Base-by-base conservation (phyloP, 148 eudicot species). In the Agrostemma githago region DNA sequence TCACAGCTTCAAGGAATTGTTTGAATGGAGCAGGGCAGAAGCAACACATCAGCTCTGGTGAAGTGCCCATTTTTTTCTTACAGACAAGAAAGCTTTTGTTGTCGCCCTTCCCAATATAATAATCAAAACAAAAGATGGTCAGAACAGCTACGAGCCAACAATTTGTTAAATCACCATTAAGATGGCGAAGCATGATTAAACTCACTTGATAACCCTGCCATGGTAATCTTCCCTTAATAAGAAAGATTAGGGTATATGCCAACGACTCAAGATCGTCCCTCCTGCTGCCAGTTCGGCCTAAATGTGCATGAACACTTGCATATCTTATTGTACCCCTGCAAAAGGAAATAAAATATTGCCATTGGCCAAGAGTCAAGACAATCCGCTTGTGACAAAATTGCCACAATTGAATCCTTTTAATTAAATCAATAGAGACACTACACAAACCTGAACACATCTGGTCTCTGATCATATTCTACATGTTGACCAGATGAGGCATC, bases 221-320 rank as follows among this genome's bases (percentile, higher is more conserved):
- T 17, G 92, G 96, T 77, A 90, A 60, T 76, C 92, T 84, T 79
- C 96, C 92, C 62, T 85, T 86, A 14, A 90, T 81, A 34, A 90
- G 90, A 81, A 90, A 90, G 57, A 88, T 88, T 80, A 90, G 79
- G 37, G 96, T 90, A 81, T 90, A 90, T 6, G 96, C 96, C 76
- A 90, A 72, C 48, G 96, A 90, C 83, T 90, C 96, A 53, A 90
- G 92, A 77, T 90, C 96, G 66, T 90, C 96, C 81, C 96, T 89
- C 75, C 98, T 79, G 83, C 96, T 89, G 53, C 98, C 98, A 51
- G 96, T 93, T 59, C 98, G 92, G 76, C 98, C 98, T 73, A 90
- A 82, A 80, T 93, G 98, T 43, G 96, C 98, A 89, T 93, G 98
- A 54, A 93, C 98, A 89, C 98, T 93, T 77, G 96, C 98, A 84